Conservation (phyloP, 1,139 yeast genomes). For the Yamadazyma membranifaciens region DNA sequence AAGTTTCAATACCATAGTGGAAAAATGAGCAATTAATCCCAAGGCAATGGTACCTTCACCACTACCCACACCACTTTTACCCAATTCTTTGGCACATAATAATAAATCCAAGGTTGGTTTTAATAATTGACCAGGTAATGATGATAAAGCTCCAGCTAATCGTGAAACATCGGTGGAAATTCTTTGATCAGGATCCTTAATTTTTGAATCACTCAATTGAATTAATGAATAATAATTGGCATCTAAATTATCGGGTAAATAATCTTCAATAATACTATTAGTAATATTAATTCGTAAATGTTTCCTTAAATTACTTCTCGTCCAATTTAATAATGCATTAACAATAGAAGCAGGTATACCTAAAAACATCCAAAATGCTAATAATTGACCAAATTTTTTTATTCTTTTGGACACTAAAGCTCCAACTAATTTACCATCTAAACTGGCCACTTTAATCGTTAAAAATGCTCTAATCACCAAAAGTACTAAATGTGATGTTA, state of each 20-base stretch:
- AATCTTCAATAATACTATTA: conserved; percentile 58
- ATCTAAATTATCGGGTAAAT: conserved; percentile 60
- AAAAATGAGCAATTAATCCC: conserved; percentile 78
- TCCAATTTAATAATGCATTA: conserved; percentile 70
- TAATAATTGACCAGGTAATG: conserved; percentile 81
- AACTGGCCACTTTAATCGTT: conserved; percentile 78
- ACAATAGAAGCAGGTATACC: conserved; percentile 87
- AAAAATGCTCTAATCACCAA: conserved; percentile 69
- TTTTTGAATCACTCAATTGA: conserved; percentile 54
- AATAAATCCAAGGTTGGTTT: conserved; percentile 83
- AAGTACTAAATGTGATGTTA: conserved; percentile 58
- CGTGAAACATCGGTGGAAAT: conserved; percentile 77
- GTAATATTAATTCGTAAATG: conserved; percentile 68
- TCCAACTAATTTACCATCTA: conserved; percentile 86
- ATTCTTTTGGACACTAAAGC: conserved; percentile 74
- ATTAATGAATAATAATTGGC: conserved; percentile 47
- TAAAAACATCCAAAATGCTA: conserved; percentile 77
- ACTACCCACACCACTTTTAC: conserved; percentile 71
- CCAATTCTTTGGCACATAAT: conserved; percentile 78
- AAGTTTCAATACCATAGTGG: conserved; percentile 69
- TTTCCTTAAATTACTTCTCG: conserved; percentile 67
- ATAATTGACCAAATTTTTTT: conserved; percentile 57
- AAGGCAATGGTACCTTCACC: conserved; percentile 84
- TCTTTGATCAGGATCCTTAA: conserved; percentile 80
- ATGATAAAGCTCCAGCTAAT: conserved; percentile 68